These are phyloP conservation scores for Pseudocohnilembus persalinus DNA, from an alignment of 169 alveolate species.

Conservation along the genomic window DNA sequence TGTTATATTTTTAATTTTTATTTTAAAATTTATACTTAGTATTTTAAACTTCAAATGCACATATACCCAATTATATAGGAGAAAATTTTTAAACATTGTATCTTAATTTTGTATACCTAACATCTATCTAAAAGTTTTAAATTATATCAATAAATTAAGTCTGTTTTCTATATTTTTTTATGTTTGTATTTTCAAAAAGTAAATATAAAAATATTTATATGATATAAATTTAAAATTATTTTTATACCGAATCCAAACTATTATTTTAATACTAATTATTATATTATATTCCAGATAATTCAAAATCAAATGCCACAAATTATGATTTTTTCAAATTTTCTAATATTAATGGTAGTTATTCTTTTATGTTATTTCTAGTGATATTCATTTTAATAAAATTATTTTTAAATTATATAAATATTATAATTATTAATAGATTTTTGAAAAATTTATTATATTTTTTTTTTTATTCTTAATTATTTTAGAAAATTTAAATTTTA, in stretches of 20 bases:
- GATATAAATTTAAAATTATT: no score
- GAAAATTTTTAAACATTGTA: background rate
- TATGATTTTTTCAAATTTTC: background rate
- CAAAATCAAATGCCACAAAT: conserved; percentile 8
- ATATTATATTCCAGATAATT: background rate
- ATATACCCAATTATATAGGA: background rate
- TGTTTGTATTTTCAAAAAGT: no score
- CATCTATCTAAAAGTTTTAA: background rate
- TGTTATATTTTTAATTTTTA: no score
- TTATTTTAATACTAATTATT: no score
- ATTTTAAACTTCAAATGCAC: background rate
- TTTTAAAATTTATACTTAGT: background rate
- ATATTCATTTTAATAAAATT: background rate
- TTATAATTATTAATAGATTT: no score
- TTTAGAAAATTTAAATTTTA: no score
- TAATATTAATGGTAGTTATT: background rate
- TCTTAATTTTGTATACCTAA: background rate
- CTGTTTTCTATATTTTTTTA: no score
- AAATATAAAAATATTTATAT: no score
- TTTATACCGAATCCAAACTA: background rate
- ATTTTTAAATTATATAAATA: no score
- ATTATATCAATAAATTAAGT: no score
- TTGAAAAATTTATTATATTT: no score
- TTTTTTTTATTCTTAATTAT: no score
- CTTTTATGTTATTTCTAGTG: background rate